Evolutionary conservation across 1,284 basidiomycete species (phyloP).

Genomic region (Leccinum pachyderme): DNA sequence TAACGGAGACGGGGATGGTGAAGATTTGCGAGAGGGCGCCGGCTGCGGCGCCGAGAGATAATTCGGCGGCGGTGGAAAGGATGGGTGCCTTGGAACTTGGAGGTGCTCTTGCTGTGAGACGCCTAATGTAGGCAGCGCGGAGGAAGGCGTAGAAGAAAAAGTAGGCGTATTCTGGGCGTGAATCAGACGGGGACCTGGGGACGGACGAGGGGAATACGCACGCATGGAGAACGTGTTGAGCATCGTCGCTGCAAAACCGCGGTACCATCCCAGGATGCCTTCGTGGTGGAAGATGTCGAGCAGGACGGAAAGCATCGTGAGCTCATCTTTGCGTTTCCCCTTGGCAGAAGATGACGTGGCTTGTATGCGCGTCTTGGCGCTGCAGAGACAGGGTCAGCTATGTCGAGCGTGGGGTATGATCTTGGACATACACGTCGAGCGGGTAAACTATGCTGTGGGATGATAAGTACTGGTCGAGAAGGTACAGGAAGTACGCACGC

Average conservation of each 20-base stretch:
- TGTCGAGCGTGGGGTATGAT: background rate
- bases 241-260: slow-evolving; percentile 97
- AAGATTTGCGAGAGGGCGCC: slow-evolving; percentile 97
- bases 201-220: slow-evolving; percentile 43
- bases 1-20: slow-evolving; percentile 97
- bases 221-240: slow-evolving; percentile 96
- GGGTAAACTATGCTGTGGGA: slow-evolving; percentile 86
- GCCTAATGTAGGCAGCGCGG: slow-evolving; percentile 76
- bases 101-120: slow-evolving; percentile 56
- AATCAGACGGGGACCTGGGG: background rate
- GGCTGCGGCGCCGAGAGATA: slow-evolving; percentile 87
- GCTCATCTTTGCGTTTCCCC: slow-evolving; percentile 50
- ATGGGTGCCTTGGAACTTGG: slow-evolving; percentile 55
- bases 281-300: slow-evolving; percentile 75
- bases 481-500: slow-evolving; percentile 60
- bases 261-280: slow-evolving; percentile 82
- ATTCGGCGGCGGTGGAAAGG: slow-evolving; percentile 79
- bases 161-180: slow-evolving; percentile 87
- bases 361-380: slow-evolving; percentile 96
- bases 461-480: slow-evolving; percentile 7
- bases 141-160: slow-evolving; percentile 99
- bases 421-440: slow-evolving; percentile 77
- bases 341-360: slow-evolving; percentile 52
- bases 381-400: slow-evolving; percentile 31
- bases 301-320: slow-evolving; percentile 67